Base-by-base conservation (phyloP, 176 grass and related monocot species). In the Ampelocalamus luodianensis region DNA sequence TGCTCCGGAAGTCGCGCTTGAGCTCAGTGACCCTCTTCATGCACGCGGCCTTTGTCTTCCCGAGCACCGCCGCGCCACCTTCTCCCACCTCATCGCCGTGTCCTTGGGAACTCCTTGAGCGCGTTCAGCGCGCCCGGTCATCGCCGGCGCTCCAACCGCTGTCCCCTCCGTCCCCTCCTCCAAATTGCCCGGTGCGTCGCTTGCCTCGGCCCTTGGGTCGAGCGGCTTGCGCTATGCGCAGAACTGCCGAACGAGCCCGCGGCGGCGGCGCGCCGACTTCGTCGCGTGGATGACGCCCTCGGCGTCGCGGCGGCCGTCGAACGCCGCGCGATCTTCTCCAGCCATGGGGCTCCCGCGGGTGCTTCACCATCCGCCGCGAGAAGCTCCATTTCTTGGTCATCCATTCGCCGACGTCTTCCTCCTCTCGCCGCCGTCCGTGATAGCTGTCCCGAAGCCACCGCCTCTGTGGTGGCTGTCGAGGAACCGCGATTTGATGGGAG, bases 61-160 rank as follows among this genome's bases (percentile, higher is more conserved):
- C 83, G 0, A 93, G 93, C 51, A 95, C 89, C 16, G 91, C 89
- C 0, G 77, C 91, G 0, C 89, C 26, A 95, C 92, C 88, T 95
- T 98, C 46, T 98, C 96, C 96, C 96, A 98, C 82, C 96, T 91
- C 93, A 95, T 93, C 0, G 82, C 0, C 10, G 75, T 94, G 63
- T 95, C 93, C 80, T 98, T 98, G 5, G 96, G 76, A 98, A 98
- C 65, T 89, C 91, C 86, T 98, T 95, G 63, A 98, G 88, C 16
- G 96, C 93, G 32, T 95, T 98, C 20, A 95, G 91, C 81, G 73
- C 2, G 91, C 2, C 89, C 94, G 69, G 68, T 98, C 96, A 82
- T 98, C 96, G 5, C 85, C 79, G 1, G 87, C 44, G 58, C 80
- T 95, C 96, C 96, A 98, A 53, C 27, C 42, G 4, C 64, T 14